Conservation (phyloP, 2,329 filamentous ascomycete genomes). For the Exophiala xenobiotica region DNA sequence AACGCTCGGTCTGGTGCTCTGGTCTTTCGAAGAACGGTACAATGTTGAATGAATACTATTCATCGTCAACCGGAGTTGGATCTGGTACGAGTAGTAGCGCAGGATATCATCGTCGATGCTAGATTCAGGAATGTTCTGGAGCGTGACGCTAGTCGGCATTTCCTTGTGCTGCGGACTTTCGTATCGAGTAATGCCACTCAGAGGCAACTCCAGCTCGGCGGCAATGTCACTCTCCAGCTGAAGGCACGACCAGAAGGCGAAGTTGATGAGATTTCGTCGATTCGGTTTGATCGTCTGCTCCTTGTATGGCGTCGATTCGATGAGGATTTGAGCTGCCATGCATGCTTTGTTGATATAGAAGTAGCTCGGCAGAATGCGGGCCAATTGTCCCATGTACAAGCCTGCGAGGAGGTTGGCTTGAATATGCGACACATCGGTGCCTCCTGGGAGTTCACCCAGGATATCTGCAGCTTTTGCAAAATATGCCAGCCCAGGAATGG, state of each 20-base stretch:
- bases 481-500: constrained; percentile 85
- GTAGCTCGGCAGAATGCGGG: constrained; percentile 82
- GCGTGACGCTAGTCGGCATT: constrained; percentile 22
- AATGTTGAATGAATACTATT: constrained; percentile 34
- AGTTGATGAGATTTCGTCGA: constrained; percentile 56
- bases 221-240: constrained; percentile 94
- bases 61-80: constrained; percentile 52
- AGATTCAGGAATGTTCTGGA: constrained; percentile 19
- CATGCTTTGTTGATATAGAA: constrained; percentile 64
- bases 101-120: constrained; percentile 18
- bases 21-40: constrained; percentile 50
- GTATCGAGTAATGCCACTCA: constrained; percentile 59
- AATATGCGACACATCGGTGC: constrained; percentile 77
- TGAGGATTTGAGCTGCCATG: constrained; percentile 65
- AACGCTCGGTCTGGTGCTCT: constrained; percentile 25
- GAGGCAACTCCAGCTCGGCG: constrained; percentile 72
- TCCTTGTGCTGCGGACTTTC: constrained; percentile 45
- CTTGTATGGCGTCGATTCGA: constrained; percentile 56
- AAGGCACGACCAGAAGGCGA: constrained; percentile 90
- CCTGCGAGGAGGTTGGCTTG: constrained; percentile 83
- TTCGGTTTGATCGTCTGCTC: constrained; percentile 19
- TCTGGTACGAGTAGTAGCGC: constrained; percentile 60
- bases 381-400: constrained; percentile 85
- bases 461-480: constrained; percentile 86
- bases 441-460: constrained; percentile 74